Evolutionary conservation across 169 alveolate species (phyloP).

Genomic region (Plasmodium billcollinsi): DNA sequence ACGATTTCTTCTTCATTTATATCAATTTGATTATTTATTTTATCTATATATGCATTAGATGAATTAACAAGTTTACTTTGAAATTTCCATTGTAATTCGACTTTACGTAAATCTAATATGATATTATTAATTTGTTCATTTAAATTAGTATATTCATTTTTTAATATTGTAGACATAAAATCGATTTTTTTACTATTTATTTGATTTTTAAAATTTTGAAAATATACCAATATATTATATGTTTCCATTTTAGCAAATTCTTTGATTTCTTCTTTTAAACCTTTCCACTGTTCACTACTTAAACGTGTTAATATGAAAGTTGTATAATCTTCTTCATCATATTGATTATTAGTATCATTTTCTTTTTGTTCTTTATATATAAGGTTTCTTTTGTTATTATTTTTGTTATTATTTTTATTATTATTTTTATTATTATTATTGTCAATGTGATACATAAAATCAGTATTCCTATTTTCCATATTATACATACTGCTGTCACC

Average conservation of each 20-base stretch:
- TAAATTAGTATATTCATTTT: constrained; percentile 18
- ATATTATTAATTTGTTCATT: constrained; percentile 26
- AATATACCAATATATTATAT: constrained; percentile 34
- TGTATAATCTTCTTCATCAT: constrained; percentile 28
- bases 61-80: constrained; percentile 47
- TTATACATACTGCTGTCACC: too few relatives aligned
- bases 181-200: not conserved
- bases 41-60: constrained; percentile 32
- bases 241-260: constrained; percentile 62
- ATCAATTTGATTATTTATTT: constrained; percentile 57
- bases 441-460: too few relatives aligned
- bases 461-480: too few relatives aligned
- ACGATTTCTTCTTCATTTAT: constrained; percentile 44
- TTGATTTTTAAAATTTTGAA: constrained; percentile 38
- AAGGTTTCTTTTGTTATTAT: too few relatives aligned
- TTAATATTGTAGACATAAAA: constrained; percentile 15
- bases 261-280: constrained; percentile 68
- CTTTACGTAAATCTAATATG: constrained; percentile 48
- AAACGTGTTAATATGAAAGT: constrained; percentile 58
- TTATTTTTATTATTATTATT: too few relatives aligned
- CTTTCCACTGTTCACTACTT: constrained; percentile 76
- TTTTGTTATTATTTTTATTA: not conserved
- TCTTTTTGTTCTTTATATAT: not conserved
- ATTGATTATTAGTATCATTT: constrained; percentile 25
- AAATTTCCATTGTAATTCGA: constrained; percentile 72